A percentile compares a stretch with the other conserved stretches of the same genome.
These are phyloP conservation scores for Botryococcus braunii DNA, from an alignment of 163 green algal genomes.

Conservation along the genomic window DNA sequence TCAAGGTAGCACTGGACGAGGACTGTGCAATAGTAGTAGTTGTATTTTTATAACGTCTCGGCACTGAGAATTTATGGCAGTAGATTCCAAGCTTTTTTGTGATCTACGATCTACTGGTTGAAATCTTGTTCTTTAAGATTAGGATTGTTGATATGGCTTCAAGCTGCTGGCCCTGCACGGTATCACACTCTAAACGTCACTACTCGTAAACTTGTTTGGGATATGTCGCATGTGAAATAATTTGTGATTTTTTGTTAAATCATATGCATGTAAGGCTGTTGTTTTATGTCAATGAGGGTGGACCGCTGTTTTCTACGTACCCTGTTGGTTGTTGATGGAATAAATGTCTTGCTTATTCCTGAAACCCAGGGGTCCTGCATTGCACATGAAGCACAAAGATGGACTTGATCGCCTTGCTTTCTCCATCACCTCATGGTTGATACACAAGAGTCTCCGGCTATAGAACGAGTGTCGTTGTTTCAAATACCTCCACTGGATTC, in stretches of 20 bases:
- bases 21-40: neutral
- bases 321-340: too few species aligned
- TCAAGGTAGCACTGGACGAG: neutral
- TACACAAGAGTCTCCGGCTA: neutral
- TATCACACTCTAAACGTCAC: neutral
- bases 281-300: too few species aligned
- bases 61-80: neutral
- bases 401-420: too few species aligned
- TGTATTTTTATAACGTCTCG: neutral
- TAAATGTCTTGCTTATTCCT: too few species aligned
- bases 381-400: too few species aligned
- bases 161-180: neutral
- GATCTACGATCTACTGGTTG: neutral
- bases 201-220: too few species aligned
- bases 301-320: too few species aligned
- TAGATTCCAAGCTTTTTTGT: neutral
- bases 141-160: neutral
- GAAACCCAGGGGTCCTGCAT: too few species aligned
- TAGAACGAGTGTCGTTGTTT: neutral
- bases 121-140: neutral
- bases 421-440: neutral
- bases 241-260: too few species aligned
- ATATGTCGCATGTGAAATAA: too few species aligned
- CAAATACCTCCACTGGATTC: neutral
- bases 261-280: too few species aligned